Percentiles rank a stretch among this genome's conserved stretches.
These are phyloP conservation scores for Amoeboaphelidium occidentale DNA, from an alignment of 371 early-diverging fungal genomes.

Conservation along the genomic window DNA sequence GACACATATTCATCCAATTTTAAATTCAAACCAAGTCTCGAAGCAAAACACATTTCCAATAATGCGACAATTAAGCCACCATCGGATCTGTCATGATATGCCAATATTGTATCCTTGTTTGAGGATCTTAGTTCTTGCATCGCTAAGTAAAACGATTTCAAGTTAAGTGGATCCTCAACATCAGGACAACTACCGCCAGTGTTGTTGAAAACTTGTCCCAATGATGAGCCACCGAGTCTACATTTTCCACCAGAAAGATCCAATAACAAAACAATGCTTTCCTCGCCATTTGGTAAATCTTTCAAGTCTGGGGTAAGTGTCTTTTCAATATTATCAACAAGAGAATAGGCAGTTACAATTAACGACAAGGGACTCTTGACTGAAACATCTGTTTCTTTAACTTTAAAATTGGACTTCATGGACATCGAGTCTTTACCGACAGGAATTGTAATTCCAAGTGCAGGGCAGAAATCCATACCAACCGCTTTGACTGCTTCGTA, in stretches of 20 bases:
- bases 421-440: conserved; percentile 97
- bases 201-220: conserved; percentile 77
- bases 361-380: conserved; percentile 72
- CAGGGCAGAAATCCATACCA: conserved; percentile 74
- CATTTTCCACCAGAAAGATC: conserved; percentile 60
- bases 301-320: conserved; percentile 68
- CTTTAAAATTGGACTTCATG: conserved; percentile 78
- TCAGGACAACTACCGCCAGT: conserved; percentile 50
- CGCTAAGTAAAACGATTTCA: conserved; percentile 51
- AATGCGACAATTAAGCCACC: conserved; percentile 78
- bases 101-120: conserved; percentile 25
- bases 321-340: conserved; percentile 49
- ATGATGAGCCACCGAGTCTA: conserved; percentile 70
- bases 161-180: conserved; percentile 37
- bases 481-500: conserved; percentile 82
- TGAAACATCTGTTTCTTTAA: conserved; percentile 13
- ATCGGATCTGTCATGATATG: conserved; percentile 92
- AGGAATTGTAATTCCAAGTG: conserved; percentile 71
- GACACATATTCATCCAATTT: conserved; percentile 22
- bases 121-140: conserved; percentile 21
- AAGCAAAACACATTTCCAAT: conserved; percentile 84
- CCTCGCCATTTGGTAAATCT: conserved; percentile 7
- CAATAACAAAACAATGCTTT: conserved; percentile 23
- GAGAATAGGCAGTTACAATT: conserved; percentile 72
- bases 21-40: conserved; percentile 50